Percentiles rank a stretch among this genome's conserved stretches.
phyloP scores from a whole-genome alignment of 78 protist genomes.

The Salpingoeca rosetta region DNA sequence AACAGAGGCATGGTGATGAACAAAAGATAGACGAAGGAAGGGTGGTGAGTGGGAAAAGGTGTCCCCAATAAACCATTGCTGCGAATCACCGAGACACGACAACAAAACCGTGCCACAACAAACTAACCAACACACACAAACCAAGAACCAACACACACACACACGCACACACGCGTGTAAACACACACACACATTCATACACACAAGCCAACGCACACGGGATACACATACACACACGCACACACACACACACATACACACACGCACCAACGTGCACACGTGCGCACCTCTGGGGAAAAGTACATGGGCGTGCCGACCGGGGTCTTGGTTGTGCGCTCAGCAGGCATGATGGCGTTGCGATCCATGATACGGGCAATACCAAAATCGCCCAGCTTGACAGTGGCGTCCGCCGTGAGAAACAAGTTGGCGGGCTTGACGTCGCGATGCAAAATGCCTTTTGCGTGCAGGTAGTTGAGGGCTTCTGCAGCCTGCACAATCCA shows the following conservation, averaged over 20 bases:
- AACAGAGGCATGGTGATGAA: not conserved
- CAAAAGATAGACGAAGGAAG: not conserved
- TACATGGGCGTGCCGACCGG: not conserved
- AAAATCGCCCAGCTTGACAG: constrained; percentile 45
- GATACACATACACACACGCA: not conserved
- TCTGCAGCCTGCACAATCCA: not conserved
- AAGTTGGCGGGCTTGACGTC: constrained; percentile 45
- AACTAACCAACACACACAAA: too few species aligned
- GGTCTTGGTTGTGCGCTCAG: not conserved
- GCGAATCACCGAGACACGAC: too few species aligned
- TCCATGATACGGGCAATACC: not conserved
- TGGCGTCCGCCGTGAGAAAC: constrained; percentile 11
- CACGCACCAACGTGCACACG: not conserved
- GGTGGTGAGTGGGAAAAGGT: not conserved
- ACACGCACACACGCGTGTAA: too few species aligned
- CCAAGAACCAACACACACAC: too few species aligned
- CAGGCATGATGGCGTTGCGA: not conserved
- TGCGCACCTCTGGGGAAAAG: not conserved
- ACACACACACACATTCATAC: too few species aligned
- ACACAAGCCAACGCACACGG: too few species aligned
- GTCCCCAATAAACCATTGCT: not conserved
- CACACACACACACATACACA: too few species aligned
- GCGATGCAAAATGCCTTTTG: constrained; percentile 10
- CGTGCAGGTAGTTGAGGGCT: not conserved
- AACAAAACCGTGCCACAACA: too few species aligned